Conservation (phyloP, 352 stramenopile genomes). For the Pythium sukuiense region DNA sequence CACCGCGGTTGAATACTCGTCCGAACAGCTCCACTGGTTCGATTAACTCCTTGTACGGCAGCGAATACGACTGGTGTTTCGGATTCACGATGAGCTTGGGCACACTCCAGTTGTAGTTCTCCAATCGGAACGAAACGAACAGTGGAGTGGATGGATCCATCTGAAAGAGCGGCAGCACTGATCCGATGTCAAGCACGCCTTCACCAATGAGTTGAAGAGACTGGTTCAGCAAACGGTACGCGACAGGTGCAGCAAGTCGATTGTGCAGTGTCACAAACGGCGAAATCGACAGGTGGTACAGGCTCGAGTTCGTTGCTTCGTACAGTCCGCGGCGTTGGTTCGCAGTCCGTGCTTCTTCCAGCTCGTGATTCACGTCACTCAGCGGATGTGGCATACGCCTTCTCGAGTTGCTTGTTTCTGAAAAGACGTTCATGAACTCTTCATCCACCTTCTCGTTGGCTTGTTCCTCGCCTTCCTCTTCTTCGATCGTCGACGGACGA, state of each 20-base stretch:
- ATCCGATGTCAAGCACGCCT: conserved; percentile 82
- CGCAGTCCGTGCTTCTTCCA: conserved; percentile 74
- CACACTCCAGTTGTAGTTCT: conserved; percentile 88
- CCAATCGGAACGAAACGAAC: conserved; percentile 82
- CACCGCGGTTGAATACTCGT: conserved; percentile 63
- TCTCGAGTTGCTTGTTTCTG: conserved; percentile 37
- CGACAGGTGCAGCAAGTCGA: conserved; percentile 74
- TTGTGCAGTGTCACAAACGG: conserved; percentile 87
- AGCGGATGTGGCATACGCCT: conserved; percentile 56
- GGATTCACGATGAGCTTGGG: conserved; percentile 80
- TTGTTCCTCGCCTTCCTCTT: conserved; percentile 50
- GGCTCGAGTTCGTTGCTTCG: conserved; percentile 82
- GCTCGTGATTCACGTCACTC: conserved; percentile 72
- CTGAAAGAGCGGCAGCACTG: conserved; percentile 83
- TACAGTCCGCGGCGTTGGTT: conserved; percentile 80
- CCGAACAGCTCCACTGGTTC: conserved; percentile 71
- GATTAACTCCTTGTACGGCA: conserved; percentile 81
- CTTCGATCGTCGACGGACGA: conserved; percentile 26
- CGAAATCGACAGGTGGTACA: conserved; percentile 82
- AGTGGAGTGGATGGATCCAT: conserved; percentile 61
- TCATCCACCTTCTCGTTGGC: conserved; percentile 72
- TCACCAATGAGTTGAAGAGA: conserved; percentile 85
- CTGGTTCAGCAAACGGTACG: conserved; percentile 80
- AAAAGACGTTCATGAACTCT: conserved; percentile 81
- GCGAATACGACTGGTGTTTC: conserved; percentile 58